Evolutionary conservation across 768 basidiomycete genomes (phyloP).

Genomic region (Auricularia auricula-judae): DNA sequence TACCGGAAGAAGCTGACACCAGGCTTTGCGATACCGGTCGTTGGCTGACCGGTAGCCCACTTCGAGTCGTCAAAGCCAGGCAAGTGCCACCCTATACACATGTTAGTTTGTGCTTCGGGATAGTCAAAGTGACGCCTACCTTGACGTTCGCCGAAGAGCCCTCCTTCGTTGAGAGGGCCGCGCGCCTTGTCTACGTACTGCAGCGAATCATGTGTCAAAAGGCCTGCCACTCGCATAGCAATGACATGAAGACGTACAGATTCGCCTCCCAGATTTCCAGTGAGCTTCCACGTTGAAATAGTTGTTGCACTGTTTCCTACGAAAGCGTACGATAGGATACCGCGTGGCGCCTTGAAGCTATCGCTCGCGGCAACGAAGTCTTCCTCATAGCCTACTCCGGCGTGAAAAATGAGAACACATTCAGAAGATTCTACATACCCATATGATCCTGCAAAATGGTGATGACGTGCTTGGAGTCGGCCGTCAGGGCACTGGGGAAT

Average conservation of each 20-base stretch:
- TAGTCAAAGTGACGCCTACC: slow-evolving; percentile 8
- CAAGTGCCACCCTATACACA: slow-evolving; percentile 51
- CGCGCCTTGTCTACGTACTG: slow-evolving; percentile 68
- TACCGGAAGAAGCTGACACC: slow-evolving; percentile 68
- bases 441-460: slow-evolving; percentile 61
- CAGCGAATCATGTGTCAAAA: neutral
- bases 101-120: no score
- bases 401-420: no score
- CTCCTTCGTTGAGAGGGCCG: slow-evolving; percentile 63
- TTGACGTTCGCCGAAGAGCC: slow-evolving; percentile 54
- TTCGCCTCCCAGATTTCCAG: slow-evolving; percentile 35
- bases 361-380: slow-evolving; percentile 28
- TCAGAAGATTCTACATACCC: slow-evolving; percentile 20
- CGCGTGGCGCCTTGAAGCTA: slow-evolving; percentile 63
- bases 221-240: no score
- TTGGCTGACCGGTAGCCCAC: slow-evolving; percentile 54
- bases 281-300: slow-evolving; percentile 39
- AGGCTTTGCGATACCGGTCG: slow-evolving; percentile 29
- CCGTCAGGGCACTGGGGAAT: slow-evolving; percentile 46
- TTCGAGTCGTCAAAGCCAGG: slow-evolving; percentile 51
- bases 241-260: slow-evolving; percentile 26
- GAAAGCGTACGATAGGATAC: slow-evolving; percentile 48
- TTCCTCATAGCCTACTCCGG: neutral
- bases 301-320: slow-evolving; percentile 33
- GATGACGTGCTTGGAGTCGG: slow-evolving; percentile 57